Conservation (phyloP, 768 basidiomycete genomes). For the Boletellus ananiceps region DNA sequence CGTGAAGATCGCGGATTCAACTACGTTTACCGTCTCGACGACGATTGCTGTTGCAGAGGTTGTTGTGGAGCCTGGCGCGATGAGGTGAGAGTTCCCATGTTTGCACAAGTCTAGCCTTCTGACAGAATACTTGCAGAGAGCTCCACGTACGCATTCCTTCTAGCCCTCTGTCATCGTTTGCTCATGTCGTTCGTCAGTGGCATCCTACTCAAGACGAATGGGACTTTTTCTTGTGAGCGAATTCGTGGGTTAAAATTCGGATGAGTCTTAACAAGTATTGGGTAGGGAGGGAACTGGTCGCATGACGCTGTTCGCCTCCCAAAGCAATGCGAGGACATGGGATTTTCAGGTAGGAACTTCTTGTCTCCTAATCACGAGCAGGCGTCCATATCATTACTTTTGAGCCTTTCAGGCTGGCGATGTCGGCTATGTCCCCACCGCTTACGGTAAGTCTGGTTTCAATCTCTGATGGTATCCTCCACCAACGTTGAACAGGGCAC, state of each 20-base stretch:
- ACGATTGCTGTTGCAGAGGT: constrained; percentile 55
- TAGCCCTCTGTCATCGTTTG: not conserved
- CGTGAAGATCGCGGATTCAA: constrained; percentile 53
- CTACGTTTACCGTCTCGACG: constrained; percentile 44
- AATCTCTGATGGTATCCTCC: not conserved
- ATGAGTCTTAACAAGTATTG: not conserved
- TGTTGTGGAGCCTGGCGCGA: constrained; percentile 49
- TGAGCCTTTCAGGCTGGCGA: constrained; percentile 16
- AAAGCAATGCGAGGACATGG: constrained; percentile 52
- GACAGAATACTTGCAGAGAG: constrained; percentile 36
- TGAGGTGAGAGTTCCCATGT: constrained; percentile 37
- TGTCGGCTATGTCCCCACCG: constrained; percentile 13
- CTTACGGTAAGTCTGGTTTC: constrained; percentile 8
- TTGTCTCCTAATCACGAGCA: not conserved
- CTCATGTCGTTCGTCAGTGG: constrained; percentile 43
- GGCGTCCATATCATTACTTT: not conserved
- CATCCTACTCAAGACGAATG: constrained; percentile 68
- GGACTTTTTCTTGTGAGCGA: constrained; percentile 52
- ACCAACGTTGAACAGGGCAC: constrained; percentile 33
- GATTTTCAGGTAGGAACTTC: constrained; percentile 43
- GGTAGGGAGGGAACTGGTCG: constrained; percentile 49
- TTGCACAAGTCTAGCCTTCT: not conserved
- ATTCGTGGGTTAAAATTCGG: not conserved
- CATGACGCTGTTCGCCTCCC: constrained; percentile 53
- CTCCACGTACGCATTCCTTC: constrained; percentile 42